These are phyloP conservation scores for Tremellales sp. DNA, from an alignment of 1,284 basidiomycete genomes.

Conservation along the genomic window DNA sequence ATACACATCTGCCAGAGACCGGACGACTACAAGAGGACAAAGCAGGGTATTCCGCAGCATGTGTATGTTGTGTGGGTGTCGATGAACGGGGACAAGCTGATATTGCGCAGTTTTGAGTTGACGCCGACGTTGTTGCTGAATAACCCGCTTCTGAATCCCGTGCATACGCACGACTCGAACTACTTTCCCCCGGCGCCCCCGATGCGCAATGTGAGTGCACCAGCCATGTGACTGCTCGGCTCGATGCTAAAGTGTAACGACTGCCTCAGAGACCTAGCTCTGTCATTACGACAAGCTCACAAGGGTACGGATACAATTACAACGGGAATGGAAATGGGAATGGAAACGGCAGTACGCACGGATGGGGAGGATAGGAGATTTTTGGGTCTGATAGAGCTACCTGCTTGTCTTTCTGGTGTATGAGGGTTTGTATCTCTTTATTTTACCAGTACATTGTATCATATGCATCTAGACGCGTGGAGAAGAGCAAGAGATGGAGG, in stretches of 20 bases:
- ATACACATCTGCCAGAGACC: constrained; percentile 47
- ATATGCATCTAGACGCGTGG: too few relatives aligned
- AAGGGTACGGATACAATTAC: too few relatives aligned
- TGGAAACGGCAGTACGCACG: too few relatives aligned
- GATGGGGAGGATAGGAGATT: too few relatives aligned
- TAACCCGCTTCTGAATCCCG: constrained; percentile 43
- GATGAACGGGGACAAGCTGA: background rate
- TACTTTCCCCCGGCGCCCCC: constrained; percentile 47
- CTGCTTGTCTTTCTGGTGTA: too few relatives aligned
- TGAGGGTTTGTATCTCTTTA: too few relatives aligned
- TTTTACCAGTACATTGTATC: too few relatives aligned
- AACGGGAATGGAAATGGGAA: too few relatives aligned
- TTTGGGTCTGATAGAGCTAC: too few relatives aligned
- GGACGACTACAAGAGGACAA: constrained; percentile 22
- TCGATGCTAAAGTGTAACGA: background rate
- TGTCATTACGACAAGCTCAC: constrained; percentile 9
- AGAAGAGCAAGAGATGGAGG: too few relatives aligned
- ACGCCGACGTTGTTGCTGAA: constrained; percentile 47
- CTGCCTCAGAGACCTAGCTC: constrained; percentile 10
- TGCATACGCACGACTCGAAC: constrained; percentile 43
- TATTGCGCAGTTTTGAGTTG: constrained; percentile 41
- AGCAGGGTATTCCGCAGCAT: constrained; percentile 42
- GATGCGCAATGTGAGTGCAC: constrained; percentile 23
- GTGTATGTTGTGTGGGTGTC: constrained; percentile 27
- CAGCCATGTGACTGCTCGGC: background rate